Percentiles rank a stretch among this genome's conserved stretches.
Evolutionary conservation across 2,329 filamentous ascomycete species (phyloP).

Genomic region (Colletotrichum noveboracense): DNA sequence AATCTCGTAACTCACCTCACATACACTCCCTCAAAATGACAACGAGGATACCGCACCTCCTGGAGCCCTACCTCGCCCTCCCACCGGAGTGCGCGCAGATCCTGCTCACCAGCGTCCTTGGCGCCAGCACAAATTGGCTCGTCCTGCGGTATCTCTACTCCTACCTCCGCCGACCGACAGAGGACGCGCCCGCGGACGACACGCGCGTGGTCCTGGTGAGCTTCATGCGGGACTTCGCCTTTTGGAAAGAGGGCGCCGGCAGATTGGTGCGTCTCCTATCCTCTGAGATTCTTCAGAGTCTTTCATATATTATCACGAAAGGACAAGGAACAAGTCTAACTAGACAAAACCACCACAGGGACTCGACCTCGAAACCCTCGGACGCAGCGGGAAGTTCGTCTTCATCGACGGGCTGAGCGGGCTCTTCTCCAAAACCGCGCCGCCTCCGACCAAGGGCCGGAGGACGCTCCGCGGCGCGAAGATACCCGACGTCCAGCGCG

Average conservation of each 20-base stretch:
- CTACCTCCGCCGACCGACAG: conserved; percentile 36
- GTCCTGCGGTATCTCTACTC: conserved; percentile 60
- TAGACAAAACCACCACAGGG: conserved; percentile 49
- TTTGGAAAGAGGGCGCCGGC: conserved; percentile 77
- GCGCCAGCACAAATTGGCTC: conserved; percentile 70
- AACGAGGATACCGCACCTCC: conserved; percentile 63
- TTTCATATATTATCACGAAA: rapidly evolving
- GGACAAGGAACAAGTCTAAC: rapidly evolving
- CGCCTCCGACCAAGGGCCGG: conserved; percentile 10
- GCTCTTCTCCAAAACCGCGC: conserved; percentile 46
- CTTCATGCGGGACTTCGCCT: conserved; percentile 78
- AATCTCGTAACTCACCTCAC: background rate
- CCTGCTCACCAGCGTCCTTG: conserved; percentile 72
- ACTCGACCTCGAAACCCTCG: conserved; percentile 70
- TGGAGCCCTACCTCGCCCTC: conserved; percentile 67
- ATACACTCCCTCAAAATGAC: conserved; percentile 38
- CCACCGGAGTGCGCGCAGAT: conserved; percentile 64
- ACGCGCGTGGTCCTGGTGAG: conserved; percentile 76
- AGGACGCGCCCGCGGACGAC: conserved; percentile 27
- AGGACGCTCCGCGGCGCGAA: conserved; percentile 33
- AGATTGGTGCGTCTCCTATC: conserved; percentile 57
- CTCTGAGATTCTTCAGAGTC: rapidly evolving
- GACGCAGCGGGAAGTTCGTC: conserved; percentile 63
- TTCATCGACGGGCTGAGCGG: conserved; percentile 78
- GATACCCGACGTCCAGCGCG: conserved; percentile 40